These are phyloP conservation scores for Orbilia oligospora DNA, from an alignment of 2,329 filamentous ascomycete species.

Conservation along the genomic window DNA sequence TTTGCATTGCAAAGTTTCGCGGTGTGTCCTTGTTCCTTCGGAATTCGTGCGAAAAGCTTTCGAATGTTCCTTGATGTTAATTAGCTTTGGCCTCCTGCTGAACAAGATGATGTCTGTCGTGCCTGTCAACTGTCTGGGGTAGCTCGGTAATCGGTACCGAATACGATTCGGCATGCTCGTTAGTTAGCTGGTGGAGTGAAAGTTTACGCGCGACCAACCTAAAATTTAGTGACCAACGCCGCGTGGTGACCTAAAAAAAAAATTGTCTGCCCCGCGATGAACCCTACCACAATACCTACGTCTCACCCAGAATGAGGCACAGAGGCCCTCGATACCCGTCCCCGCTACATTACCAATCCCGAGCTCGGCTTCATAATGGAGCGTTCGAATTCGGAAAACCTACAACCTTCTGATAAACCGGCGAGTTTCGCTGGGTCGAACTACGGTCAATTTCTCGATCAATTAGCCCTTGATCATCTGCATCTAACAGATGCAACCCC, in stretches of 20 bases:
- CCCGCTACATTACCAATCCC: background rate
- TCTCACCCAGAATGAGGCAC: conserved; percentile 13
- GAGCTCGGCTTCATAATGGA: conserved; percentile 33
- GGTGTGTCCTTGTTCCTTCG: conserved; percentile 16
- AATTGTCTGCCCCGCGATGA: conserved; percentile 2
- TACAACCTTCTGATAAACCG: background rate
- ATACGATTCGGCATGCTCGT: conserved; percentile 18
- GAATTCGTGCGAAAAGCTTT: conserved; percentile 18
- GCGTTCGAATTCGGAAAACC: conserved; percentile 15
- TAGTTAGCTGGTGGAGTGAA: conserved; percentile 1
- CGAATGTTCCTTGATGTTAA: background rate
- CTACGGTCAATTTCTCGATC: conserved; percentile 20
- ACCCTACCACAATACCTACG: conserved; percentile 7
- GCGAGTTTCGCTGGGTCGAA: background rate
- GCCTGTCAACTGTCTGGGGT: conserved; percentile 4
- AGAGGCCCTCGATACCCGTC: background rate
- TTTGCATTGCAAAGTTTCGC: conserved; percentile 5
- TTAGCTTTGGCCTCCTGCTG: conserved; percentile 4
- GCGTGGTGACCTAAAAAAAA: conserved; percentile 8
- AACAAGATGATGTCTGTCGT: conserved; percentile 14
- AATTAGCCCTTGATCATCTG: conserved; percentile 29
- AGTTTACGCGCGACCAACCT: conserved; percentile 5
- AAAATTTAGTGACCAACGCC: conserved; percentile 12
- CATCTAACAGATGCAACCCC: conserved; percentile 39
- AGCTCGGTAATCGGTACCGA: conserved; percentile 38